Evolutionary conservation across 176 grass and related monocot genomes (phyloP), one percentile per base, ranked within the genome.

Genomic region (Pontederia crassipes): DNA sequence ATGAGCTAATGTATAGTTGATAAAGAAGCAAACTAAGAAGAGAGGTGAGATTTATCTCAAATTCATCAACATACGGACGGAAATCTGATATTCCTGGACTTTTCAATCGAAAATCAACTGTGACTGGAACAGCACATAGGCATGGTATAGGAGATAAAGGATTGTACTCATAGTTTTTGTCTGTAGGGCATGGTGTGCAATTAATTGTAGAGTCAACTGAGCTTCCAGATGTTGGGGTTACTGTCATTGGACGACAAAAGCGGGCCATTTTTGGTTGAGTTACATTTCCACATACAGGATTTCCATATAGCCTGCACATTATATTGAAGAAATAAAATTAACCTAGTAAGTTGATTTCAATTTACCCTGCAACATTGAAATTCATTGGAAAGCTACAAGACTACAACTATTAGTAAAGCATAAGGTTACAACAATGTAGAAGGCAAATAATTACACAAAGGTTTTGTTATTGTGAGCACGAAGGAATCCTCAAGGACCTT

Each of bases 81-180:
- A 98, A 92, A 52, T 92, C 48, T 46, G 87, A 91, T 28, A 98
- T 89, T 28, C 76, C 87, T 68, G 93, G 87, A 60, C 84, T 91
- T 67, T 98, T 98, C 57, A 98, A 61, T 14, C 87, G 75, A 81
- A 88, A 88, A 72, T 81, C 84, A 68, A 98, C 77, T 82, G 64
- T 70, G 14, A 98, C 15, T 58, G 93, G 93, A 32, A 74, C 79
- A 69, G 71, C 66, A 70, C 93, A 98, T 2, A 63, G 24, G 60
- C 93, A 98, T 68, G 70, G 48, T 49, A 92, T 56, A 55, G 87
- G 72, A 45, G 86, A 87, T 17, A 60, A 50, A 76, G 87, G 87
- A 71, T 77, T 98, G 67, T 81, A 80, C 75, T 92, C 93, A 74
- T 79, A 85, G 67, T 49, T 48, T 78, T 26, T 61, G 58, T 84